Percentiles rank a stretch among this genome's conserved stretches.
These are phyloP conservation scores for Backusella australiensis DNA, from an alignment of 192 early-diverging fungal species.

Conservation along the genomic window DNA sequence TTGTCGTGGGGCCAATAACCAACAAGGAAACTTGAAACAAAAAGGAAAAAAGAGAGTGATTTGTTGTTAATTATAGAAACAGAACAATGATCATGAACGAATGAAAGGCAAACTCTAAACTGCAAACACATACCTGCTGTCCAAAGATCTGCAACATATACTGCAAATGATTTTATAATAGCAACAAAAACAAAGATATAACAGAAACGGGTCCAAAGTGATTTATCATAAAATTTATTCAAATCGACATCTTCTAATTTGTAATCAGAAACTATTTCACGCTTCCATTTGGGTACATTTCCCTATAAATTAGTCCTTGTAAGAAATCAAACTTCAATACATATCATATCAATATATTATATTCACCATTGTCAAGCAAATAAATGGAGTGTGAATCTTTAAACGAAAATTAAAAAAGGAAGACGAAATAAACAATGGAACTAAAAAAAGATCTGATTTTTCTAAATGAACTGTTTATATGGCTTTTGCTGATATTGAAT, in stretches of 20 bases:
- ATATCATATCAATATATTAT: neutral
- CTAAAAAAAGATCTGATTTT: too few species aligned
- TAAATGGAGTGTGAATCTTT: neutral
- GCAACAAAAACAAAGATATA: neutral
- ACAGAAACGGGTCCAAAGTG: neutral
- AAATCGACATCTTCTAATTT: neutral
- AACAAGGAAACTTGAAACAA: neutral
- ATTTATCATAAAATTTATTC: neutral
- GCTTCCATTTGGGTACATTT: neutral
- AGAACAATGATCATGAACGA: neutral
- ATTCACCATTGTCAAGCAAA: neutral
- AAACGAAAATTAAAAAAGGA: too few species aligned
- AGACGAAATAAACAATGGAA: too few species aligned
- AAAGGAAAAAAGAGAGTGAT: neutral
- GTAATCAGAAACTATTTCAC: neutral
- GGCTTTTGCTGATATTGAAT: too few species aligned
- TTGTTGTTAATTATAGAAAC: neutral
- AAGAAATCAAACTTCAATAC: neutral
- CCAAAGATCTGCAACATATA: neutral
- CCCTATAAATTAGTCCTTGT: neutral
- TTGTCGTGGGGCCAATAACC: neutral
- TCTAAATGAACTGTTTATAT: too few species aligned
- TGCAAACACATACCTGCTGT: neutral
- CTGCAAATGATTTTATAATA: neutral
- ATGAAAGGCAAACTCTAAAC: neutral